Evolutionary conservation across 306 rosid species (phyloP).

Genomic region (Gleditsia sinensis): DNA sequence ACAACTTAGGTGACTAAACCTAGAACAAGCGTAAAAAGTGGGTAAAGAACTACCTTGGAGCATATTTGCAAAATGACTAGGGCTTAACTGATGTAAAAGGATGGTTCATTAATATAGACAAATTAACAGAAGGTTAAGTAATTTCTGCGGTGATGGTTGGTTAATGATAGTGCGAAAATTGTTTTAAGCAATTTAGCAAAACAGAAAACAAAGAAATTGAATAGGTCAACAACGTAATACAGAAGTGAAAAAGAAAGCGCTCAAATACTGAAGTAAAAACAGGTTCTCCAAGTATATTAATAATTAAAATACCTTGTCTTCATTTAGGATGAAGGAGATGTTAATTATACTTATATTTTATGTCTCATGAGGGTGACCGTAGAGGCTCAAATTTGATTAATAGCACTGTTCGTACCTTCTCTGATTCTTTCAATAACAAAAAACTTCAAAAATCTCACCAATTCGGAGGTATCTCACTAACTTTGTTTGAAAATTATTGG

Average conservation of each 20-base stretch:
- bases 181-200: not conserved
- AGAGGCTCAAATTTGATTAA: too few species aligned
- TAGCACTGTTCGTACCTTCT: too few species aligned
- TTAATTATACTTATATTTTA: too few species aligned
- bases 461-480: too few species aligned
- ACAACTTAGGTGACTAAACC: too few species aligned
- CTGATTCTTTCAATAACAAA: too few species aligned
- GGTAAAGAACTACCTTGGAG: constrained; percentile 21
- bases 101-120: constrained; percentile 7
- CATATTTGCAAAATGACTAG: not conserved
- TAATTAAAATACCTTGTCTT: not conserved
- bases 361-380: too few species aligned
- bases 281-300: not conserved
- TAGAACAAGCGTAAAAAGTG: constrained; percentile 27
- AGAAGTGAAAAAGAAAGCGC: not conserved
- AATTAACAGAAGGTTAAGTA: not conserved
- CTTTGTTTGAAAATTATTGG: too few species aligned
- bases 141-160: not conserved
- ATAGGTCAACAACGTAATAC: not conserved
- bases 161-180: not conserved
- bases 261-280: not conserved
- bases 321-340: too few species aligned
- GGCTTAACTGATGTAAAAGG: constrained; percentile 20
- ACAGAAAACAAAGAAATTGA: not conserved
- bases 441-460: too few species aligned